Percentiles rank a stretch among this genome's conserved stretches.
Evolutionary conservation across 1,139 yeast genomes (phyloP).

Genomic region (Candida glucosophila): DNA sequence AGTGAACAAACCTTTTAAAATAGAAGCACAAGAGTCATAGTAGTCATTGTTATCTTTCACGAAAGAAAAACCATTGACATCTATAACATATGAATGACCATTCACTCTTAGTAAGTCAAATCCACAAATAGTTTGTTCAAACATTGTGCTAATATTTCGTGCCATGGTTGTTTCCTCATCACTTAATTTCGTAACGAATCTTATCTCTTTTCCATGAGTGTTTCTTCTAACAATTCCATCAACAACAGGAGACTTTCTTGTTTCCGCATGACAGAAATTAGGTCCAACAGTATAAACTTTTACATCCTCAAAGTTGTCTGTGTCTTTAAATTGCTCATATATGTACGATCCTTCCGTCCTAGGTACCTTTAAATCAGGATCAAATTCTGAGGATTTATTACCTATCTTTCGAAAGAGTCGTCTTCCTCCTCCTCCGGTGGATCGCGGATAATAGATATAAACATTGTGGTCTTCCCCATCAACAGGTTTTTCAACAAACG

Average conservation of each 20-base stretch:
- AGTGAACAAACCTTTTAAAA: constrained; percentile 65
- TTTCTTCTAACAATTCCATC: constrained; percentile 97
- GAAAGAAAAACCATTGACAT: constrained; percentile 96
- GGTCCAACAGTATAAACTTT: constrained; percentile 97
- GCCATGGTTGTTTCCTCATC: constrained; percentile 79
- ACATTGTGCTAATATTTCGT: constrained; percentile 57
- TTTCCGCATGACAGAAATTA: constrained; percentile 90
- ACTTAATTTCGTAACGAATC: constrained; percentile 77
- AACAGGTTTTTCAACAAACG: constrained; percentile 97
- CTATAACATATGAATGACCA: constrained; percentile 87
- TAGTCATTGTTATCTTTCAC: constrained; percentile 87
- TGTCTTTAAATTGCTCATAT: constrained; percentile 94
- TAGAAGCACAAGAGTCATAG: constrained; percentile 76
- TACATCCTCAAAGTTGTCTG: constrained; percentile 97
- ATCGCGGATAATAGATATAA: constrained; percentile 79
- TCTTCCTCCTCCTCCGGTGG: constrained; percentile 97
- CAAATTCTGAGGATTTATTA: constrained; percentile 94
- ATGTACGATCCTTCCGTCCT: constrained; percentile 88
- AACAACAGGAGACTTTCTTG: constrained; percentile 96
- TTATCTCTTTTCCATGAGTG: constrained; percentile 93
- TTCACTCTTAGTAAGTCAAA: constrained; percentile 87
- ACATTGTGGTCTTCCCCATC: constrained; percentile 99
- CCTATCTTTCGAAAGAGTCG: constrained; percentile 92
- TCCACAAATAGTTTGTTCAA: constrained; percentile 96
- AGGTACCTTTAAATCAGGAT: constrained; percentile 65